Base-by-base conservation (phyloP, 345 rosid genomes). In the Gossypium sturtianum region DNA sequence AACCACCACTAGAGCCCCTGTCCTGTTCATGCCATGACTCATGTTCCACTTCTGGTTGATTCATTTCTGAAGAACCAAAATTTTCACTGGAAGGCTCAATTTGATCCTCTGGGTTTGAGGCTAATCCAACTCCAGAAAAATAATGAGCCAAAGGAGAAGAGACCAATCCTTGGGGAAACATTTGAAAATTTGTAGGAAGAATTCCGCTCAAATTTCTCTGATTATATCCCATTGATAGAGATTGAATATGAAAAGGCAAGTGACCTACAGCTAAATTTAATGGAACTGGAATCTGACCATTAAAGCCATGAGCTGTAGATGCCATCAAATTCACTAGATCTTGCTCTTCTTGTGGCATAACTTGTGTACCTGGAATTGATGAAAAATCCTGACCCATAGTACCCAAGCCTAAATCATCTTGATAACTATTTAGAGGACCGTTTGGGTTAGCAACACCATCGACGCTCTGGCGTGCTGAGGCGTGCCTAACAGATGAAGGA, bases 271-370 rank as follows among this genome's bases (percentile, higher is more conserved):
- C 76, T 69, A 90, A 66, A 83, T 86, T 90, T 68, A 86, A 71
- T n/a, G 97, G 93, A 83, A 91, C 49, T 72, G 85, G 89, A 74
- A 88, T 82, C 75, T 90, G 94, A 68, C 97, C 97, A 84, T 84
- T 85, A 77, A 87, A 93, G 80, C 88, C 84, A 84, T 84, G 87
- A 71, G 84, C 84, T 27, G 83, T 45, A 57, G 93, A 83, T 72
- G 96, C 77, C 84, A 88, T 86, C 82, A 86, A 77, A 79, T 90
- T 95, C 73, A 85, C 90, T 76, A 85, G 79, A 83, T 91, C 97
- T 81, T 90, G 97, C 69, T 90, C 95, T 66, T 86, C 92, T 78
- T 89, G 97, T 77, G 85, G 92, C 93, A 92, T 85, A 51, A 84
- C 88, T 22, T 76, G 88, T 68, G 90, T 72, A 61, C 83, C 87